Evolutionary conservation across 805 yeast species (phyloP).

Genomic region (Starmerella bombi): DNA sequence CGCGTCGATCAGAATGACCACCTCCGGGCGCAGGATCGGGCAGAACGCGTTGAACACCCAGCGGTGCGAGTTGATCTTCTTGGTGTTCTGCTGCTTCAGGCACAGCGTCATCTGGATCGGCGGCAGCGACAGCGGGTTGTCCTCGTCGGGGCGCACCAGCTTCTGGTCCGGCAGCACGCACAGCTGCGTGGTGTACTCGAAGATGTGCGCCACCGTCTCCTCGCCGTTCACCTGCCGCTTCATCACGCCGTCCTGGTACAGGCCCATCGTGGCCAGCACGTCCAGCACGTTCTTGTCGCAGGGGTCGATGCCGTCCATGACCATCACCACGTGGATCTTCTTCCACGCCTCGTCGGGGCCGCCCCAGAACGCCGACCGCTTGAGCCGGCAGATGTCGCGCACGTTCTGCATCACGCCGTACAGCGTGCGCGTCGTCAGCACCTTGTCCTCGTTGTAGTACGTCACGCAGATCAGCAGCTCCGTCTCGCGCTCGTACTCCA

Average conservation of each 20-base stretch:
- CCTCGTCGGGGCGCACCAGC: conserved; percentile 45
- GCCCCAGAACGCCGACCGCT: conserved; percentile 34
- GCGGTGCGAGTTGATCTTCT: conserved; percentile 53
- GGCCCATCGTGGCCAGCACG: conserved; percentile 49
- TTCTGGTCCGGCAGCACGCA: conserved; percentile 32
- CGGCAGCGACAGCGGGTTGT: conserved; percentile 35
- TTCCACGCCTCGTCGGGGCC: conserved; percentile 48
- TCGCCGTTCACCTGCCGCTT: conserved; percentile 46
- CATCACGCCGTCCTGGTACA: conserved; percentile 54
- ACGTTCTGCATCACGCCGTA: conserved; percentile 54
- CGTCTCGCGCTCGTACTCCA: conserved; percentile 44
- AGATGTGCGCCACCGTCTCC: conserved; percentile 50
- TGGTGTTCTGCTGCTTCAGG: conserved; percentile 48
- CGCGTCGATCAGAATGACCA: conserved; percentile 46
- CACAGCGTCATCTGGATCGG: conserved; percentile 53
- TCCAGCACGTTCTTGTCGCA: conserved; percentile 52
- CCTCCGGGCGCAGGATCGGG: conserved; percentile 43
- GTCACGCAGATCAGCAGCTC: conserved; percentile 51
- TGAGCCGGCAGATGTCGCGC: conserved; percentile 43
- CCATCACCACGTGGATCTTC: conserved; percentile 48
- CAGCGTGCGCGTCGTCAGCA: conserved; percentile 45
- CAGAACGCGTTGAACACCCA: conserved; percentile 59
- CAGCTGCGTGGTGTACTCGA: conserved; percentile 48
- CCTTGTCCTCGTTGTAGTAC: conserved; percentile 56
- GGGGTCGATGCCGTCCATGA: conserved; percentile 53